Evolutionary conservation across 106 monocot species (phyloP), one percentile per base, ranked within the genome.

Genomic region (Dendrobium officinale): DNA sequence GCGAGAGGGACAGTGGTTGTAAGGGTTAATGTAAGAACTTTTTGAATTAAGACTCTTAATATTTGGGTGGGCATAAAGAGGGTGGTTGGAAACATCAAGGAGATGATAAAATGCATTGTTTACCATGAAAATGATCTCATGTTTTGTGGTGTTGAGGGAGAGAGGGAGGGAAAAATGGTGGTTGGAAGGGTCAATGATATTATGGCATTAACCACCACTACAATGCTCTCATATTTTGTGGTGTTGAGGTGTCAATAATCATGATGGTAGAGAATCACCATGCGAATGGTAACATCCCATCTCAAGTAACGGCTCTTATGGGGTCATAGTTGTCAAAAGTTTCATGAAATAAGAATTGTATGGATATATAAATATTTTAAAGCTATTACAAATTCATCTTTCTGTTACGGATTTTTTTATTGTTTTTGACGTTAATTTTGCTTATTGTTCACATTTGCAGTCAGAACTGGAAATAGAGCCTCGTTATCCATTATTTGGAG

Each of bases 401-500:
- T 33, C 4, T 70, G 70, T 70, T 70, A 16, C 70, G 0, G 22
- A 37, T 37, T 61, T 61, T 61, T 22, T 61, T 61, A 9, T 61
- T 61, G 61, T 10, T 3, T 61, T 58, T 22, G 22, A 61, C 4
- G 4, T 5, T 70, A 70, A 4, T 70, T 29, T 33, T 70, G 37
- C 9, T 37, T 37, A 70, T 70, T 70, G 37, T 37, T 74, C 43
- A 74, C 51, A 80, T 84, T 43, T 87, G 48, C 92, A 95, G 95
- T 95, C 95, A 13, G 95, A 92, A 79, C 90, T 95, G 78, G 87
- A 92, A 87, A 80, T 95, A 55, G 95, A 95, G 80, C 95, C 95
- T 49, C 90, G 95, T 4, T 95, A 95, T 83, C 95, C 95, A 81
- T 87, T 95, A 80, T 90, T 92, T 87, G 95, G 95, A 81, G 95